These are phyloP conservation scores for Pseudogymnoascus sp. DNA, from an alignment of 2,329 filamentous ascomycete species.

Conservation along the genomic window DNA sequence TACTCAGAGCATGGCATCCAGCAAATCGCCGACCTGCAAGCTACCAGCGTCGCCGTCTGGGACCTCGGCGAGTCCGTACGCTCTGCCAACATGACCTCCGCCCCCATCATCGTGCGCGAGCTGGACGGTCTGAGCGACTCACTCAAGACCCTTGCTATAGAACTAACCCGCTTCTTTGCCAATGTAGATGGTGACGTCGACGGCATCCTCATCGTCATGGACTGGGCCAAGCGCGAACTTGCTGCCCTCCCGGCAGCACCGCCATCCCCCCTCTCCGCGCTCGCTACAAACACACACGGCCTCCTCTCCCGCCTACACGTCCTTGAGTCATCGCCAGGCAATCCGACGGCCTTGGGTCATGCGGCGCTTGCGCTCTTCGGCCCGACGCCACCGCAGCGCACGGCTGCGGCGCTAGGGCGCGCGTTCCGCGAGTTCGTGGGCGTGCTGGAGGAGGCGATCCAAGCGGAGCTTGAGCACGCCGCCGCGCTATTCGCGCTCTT, in stretches of 20 bases:
- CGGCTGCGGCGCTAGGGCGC: conserved; percentile 69
- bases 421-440: conserved; percentile 82
- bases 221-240: conserved; percentile 86
- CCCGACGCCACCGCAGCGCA: conserved; percentile 70
- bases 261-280: conserved; percentile 55
- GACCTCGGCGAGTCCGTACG: conserved; percentile 87
- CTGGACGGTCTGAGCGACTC: conserved; percentile 80
- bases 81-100: conserved; percentile 83
- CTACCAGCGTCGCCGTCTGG: conserved; percentile 89
- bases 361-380: conserved; percentile 69
- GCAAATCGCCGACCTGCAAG: conserved; percentile 80
- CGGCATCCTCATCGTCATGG: conserved; percentile 88
- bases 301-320: conserved; percentile 58
- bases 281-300: conserved; percentile 77
- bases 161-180: conserved; percentile 86
- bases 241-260: conserved; percentile 55
- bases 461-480: conserved; percentile 71
- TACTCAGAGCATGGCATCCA: conserved; percentile 84
- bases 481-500: conserved; percentile 81
- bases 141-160: conserved; percentile 72
- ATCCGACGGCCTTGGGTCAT: conserved; percentile 59
- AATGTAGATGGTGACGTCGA: conserved; percentile 92
- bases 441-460: conserved; percentile 82
- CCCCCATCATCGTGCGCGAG: conserved; percentile 73
- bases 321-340: conserved; percentile 45